Evolutionary conservation across 169 alveolate genomes (phyloP).

Genomic region (Perkinsus chesapeaki): DNA sequence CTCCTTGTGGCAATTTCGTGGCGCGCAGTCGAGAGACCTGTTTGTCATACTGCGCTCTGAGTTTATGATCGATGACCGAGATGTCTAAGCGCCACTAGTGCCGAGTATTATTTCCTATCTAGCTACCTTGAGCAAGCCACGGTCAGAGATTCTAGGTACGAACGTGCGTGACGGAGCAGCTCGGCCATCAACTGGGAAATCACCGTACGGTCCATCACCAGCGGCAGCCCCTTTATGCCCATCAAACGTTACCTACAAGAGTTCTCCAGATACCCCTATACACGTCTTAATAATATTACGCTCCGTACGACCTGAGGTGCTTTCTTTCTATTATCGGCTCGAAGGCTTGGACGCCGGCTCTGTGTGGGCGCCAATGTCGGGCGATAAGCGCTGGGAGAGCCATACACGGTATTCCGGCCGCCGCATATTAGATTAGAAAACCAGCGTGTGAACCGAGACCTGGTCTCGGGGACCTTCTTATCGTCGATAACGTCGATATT

Average conservation of each 20-base stretch:
- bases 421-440: background rate
- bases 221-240: background rate
- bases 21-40: background rate
- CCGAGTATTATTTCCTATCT: background rate
- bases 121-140: background rate
- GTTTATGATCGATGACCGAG: background rate
- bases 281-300: background rate
- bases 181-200: background rate
- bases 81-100: background rate
- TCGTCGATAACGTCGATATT: background rate
- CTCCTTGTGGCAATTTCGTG: background rate
- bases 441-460: background rate
- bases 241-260: background rate
- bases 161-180: background rate
- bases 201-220: background rate
- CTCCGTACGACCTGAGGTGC: background rate
- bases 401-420: background rate
- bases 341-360: background rate
- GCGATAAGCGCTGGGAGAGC: background rate
- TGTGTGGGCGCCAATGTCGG: background rate
- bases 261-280: background rate
- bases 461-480: background rate
- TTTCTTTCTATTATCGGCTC: background rate
- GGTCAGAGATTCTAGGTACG: background rate
- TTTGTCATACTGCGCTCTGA: background rate